Evolutionary conservation across 176 grass and related monocot species (phyloP).

Genomic region (Avena eriantha): DNA sequence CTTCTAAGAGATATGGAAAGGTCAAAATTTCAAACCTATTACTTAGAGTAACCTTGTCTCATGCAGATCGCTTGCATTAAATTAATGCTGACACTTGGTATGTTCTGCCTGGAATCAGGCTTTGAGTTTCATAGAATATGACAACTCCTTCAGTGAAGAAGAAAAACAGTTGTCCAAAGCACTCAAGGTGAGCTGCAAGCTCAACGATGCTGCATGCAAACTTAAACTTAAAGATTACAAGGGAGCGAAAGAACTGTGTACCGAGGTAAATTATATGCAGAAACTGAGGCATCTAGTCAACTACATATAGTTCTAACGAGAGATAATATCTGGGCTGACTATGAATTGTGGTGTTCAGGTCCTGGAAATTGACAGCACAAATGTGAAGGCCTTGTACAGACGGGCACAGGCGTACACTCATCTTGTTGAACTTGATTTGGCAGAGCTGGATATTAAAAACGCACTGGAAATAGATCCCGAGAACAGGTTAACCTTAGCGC

Average conservation of each 20-base stretch:
- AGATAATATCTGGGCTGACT: conserved; percentile 24
- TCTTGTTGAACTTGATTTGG: conserved; percentile 82
- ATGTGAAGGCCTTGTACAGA: conserved; percentile 90
- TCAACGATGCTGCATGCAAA: conserved; percentile 90
- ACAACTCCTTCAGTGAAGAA: conserved; percentile 79
- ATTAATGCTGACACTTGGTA: background rate
- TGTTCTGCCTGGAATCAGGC: conserved; percentile 47
- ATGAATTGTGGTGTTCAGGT: conserved; percentile 53
- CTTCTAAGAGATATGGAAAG: conserved; percentile 88
- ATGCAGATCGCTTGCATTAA: conserved; percentile 9
- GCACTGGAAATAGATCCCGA: conserved; percentile 89
- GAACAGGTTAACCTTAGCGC: conserved; percentile 60
- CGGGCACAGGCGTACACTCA: conserved; percentile 71
- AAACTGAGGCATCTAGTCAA: background rate
- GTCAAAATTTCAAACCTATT: conserved; percentile 23
- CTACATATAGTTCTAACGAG: background rate
- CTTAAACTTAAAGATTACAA: conserved; percentile 79
- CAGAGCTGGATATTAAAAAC: conserved; percentile 77
- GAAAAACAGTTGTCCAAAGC: conserved; percentile 69
- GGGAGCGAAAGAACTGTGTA: conserved; percentile 78
- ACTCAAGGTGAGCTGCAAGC: conserved; percentile 80
- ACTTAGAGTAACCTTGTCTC: background rate
- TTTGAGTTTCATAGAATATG: conserved; percentile 66
- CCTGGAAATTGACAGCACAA: conserved; percentile 71
- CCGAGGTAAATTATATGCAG: conserved; percentile 50